Evolutionary conservation across 768 basidiomycete species (phyloP), one percentile per base, ranked within the genome.

Genomic region (Kwoniella sp.): DNA sequence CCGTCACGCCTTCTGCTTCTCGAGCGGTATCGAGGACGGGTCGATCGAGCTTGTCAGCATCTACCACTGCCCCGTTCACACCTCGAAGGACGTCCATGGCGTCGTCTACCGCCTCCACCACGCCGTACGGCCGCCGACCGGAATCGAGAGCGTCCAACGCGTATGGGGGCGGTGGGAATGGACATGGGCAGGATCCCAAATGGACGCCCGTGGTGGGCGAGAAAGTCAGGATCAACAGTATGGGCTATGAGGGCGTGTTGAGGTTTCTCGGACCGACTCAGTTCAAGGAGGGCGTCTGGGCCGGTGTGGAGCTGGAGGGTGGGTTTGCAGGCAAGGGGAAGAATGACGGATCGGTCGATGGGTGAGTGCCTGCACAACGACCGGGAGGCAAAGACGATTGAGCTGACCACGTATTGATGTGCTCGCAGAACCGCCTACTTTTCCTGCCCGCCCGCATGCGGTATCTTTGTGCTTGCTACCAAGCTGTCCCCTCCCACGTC

Each of bases 321-420:
- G 87, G 88, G 5, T 93, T 90, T 69, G 74, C 80, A 15, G 91
- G 93, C 17, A 88, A 87, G 72, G 93, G 93, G 0, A 99, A 98
- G 77, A 99, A 99, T 65, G 83, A 96, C 63, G 93, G 93, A 28
- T 81, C 83, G 38, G 91, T 93, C 4, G 80, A 78, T 57, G 89
- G 88, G 92, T 95, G 69, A 78, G 89, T 80, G 23, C 20, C 15
- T 27, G 15, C 5, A 22, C 19, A 22, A 20, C 37, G n/a, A n/a
- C n/a, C n/a, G n/a, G n/a, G n/a, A n/a, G n/a, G n/a, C n/a, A n/a
- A n/a, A n/a, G n/a, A n/a, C n/a, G n/a, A n/a, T n/a, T n/a, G n/a
- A n/a, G n/a, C n/a, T n/a, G n/a, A n/a, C n/a, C n/a, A n/a, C n/a
- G n/a, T n/a, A n/a, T n/a, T n/a, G n/a, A n/a, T n/a, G n/a, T n/a